Evolutionary conservation across 345 rosid genomes (phyloP), one percentile per base, ranked within the genome.

Genomic region (Camelina hispida): DNA sequence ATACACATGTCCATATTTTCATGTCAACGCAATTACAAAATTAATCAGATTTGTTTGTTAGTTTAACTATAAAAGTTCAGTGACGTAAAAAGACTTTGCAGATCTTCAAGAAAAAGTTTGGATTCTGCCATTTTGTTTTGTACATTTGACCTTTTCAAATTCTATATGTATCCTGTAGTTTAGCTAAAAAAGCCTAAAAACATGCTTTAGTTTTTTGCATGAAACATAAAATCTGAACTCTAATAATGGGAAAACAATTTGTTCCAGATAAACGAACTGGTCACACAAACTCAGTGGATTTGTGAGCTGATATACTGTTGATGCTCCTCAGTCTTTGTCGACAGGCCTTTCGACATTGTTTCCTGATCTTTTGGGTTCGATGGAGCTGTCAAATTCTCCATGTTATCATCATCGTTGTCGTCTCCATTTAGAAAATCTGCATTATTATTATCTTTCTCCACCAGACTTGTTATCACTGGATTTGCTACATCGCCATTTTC

Each of bases 261-360:
- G 66, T 44, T 44, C 40, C 15, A 20, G 47, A 4, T 32, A 15
- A 62, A 63, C 4, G 52, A 43, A 44, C 42, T 30, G 55, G 51
- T 56, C 65, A 56, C 20, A 14, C 35, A 20, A 28, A 37, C 25
- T 59, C 66, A 46, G 16, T 44, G 48, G 5, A 14, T 22, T 35
- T 14, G 14, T 15, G 74, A 70, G 37, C 61, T 65, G 80, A 81
- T 47, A 69, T 80, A 82, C 69, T 62, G 82, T 46, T 78, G 70
- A 57, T 86, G 62, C 71, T 87, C 87, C 66, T 71, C 81, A 51
- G 76, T 71, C 13, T 79, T 78, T 51, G 78, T 73, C 73, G 9
- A 2, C 11, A 47, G 52, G 52, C 11, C 22, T 48, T 74, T 68
- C 81, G 72, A 81, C 76, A 87, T 44, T 71, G 84, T 83, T 52